Evolutionary conservation across 495 filamentous ascomycete species (phyloP).

Genomic region (Penicillium simplicissimum): DNA sequence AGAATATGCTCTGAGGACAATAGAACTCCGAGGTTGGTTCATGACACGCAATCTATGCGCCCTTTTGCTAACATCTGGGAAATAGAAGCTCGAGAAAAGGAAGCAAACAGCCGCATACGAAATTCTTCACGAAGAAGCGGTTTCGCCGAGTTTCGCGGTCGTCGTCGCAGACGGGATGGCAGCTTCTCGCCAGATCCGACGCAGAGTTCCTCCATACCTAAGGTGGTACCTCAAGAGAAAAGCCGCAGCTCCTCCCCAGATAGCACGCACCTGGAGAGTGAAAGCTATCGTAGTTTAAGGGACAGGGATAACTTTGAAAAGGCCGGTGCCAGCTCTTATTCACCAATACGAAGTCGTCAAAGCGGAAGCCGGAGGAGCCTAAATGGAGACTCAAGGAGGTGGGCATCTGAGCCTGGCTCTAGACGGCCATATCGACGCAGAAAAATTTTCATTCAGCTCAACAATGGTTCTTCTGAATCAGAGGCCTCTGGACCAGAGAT

Average conservation of each 20-base stretch:
- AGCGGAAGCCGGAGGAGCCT: not conserved
- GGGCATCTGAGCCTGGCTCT: not conserved
- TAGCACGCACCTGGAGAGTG: not conserved
- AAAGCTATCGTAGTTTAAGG: not conserved
- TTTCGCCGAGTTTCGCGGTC: not conserved
- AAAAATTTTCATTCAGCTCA: not conserved
- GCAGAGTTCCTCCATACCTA: not conserved
- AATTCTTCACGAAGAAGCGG: not conserved
- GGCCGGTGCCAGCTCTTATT: not conserved
- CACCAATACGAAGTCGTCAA: not conserved
- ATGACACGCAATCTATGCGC: not conserved
- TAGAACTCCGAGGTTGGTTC: not conserved
- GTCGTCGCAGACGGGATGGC: slow-evolving; percentile 1
- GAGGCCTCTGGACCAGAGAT: not conserved
- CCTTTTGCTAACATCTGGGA: not conserved
- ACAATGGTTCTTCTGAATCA: not conserved
- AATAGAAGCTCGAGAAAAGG: not conserved
- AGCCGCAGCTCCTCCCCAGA: not conserved
- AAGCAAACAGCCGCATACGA: too few species aligned
- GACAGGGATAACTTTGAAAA: too few species aligned
- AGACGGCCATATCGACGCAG: not conserved
- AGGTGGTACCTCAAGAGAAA: not conserved
- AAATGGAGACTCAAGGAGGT: not conserved
- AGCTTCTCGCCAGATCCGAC: not conserved
- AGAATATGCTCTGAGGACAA: slow-evolving; percentile 2